Evolutionary conservation across 176 grass and related monocot species (phyloP), one percentile per base, ranked within the genome.

Genomic region (Otatea glauca): DNA sequence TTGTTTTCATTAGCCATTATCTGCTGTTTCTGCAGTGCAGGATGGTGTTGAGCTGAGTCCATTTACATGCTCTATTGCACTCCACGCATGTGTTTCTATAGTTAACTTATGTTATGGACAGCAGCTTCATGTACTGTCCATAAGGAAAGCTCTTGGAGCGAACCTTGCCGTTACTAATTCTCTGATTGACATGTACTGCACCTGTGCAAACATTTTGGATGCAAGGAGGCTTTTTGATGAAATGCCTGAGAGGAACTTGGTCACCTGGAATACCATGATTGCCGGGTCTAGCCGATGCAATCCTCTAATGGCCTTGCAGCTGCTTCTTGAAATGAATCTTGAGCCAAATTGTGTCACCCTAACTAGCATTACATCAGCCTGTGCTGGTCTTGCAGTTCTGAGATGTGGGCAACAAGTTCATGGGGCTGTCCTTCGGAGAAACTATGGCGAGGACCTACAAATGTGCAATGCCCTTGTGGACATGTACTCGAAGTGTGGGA

Each of bases 401-500:
- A 74, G 69, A 84, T 87, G 68, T 21, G 89, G 89, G 47, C 79
- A 79, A 73, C 87, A 92, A 60, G 81, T 92, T 55, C 92, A 94
- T 70, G 87, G 81, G 20, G 55, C 84, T 75, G 29, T 83, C 29
- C 23, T 91, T 75, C 53, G 68, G 73, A 87, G 87, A 87, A 86
- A 76, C 11, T 83, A 85, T 58, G 68, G 9, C 4, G 48, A 73
- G 49, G 88, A 83, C 67, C 68, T 88, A 67, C 85, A 92, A 50
- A 56, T 88, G 68, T 81, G 68, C 38, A 94, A 94, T 68, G 77
- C 87, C 47, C 70, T 94, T 58, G 58, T 89, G 20, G 77, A 89
- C 61, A 94, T 92, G 87, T 94, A 94, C 75, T 76, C 89, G 23
- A 94, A 89, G 64, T 87, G 89, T 80, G 92, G 92, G 39, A 80